Percentiles rank a stretch among this genome's conserved stretches.
phyloP scores from a whole-genome alignment of 2,329 filamentous ascomycete genomes.

The Fusarium buxicola region DNA sequence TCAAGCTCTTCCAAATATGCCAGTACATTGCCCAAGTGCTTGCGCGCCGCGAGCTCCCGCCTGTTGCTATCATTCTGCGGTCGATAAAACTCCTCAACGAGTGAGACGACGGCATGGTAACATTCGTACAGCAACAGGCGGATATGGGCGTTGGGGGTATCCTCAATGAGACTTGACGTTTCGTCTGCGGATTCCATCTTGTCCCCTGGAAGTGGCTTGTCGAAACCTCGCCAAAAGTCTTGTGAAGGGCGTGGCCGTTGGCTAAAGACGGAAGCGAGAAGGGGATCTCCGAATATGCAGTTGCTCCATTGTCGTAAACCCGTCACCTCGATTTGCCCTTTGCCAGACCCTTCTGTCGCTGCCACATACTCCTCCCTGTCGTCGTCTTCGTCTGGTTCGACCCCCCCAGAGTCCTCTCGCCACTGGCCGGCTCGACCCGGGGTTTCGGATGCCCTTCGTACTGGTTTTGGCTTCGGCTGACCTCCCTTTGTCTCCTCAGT shows the following conservation, averaged over 20 bases:
- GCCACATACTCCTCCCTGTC: constrained; percentile 8
- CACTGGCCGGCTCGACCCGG: neutral
- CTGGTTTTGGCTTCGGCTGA: constrained; percentile 8
- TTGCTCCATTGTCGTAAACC: constrained; percentile 70
- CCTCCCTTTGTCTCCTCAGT: constrained; percentile 5
- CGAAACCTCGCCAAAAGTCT: constrained; percentile 62
- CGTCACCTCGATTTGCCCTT: constrained; percentile 52
- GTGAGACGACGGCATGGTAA: constrained; percentile 64
- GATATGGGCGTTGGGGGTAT: constrained; percentile 55
- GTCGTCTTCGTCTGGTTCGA: constrained; percentile 10
- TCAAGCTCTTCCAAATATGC: constrained; percentile 58
- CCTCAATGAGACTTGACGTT: constrained; percentile 53
- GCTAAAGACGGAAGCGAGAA: constrained; percentile 64
- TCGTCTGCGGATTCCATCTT: neutral
- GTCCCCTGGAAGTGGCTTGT: constrained; percentile 35
- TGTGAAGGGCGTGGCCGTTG: constrained; percentile 55
- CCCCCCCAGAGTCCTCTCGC: constrained; percentile 3
- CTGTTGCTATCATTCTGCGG: constrained; percentile 60
- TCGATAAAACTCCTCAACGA: constrained; percentile 68
- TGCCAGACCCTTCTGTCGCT: constrained; percentile 2
- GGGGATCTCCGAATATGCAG: constrained; percentile 69
- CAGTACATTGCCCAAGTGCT: constrained; percentile 61
- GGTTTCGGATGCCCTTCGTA: constrained; percentile 1
- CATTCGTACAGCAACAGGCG: constrained; percentile 68
- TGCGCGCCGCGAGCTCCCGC: constrained; percentile 65